Evolutionary conservation across 148 eudicot genomes (phyloP), one percentile per base, ranked within the genome.

Genomic region (Fagopyrum homotropicum): DNA sequence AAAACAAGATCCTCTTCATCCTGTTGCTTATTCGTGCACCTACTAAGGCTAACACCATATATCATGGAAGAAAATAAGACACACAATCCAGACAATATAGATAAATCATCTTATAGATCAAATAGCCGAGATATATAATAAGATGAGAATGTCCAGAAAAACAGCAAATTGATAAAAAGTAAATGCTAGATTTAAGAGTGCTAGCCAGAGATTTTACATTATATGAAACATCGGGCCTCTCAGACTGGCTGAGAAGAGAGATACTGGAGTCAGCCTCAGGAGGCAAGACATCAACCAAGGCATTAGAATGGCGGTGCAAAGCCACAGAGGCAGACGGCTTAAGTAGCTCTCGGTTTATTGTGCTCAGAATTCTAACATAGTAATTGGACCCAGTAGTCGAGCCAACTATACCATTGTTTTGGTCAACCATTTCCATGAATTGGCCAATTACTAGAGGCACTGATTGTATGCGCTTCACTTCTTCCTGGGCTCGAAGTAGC

Each of bases 211-310:
- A 73, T 78, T 87, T 84, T 66, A 92, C 98, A 81, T 78, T 87
- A 49, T 93, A 93, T 26, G 89, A 73, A 51, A 93, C 98, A 78
- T 93, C 98, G 15, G 98, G 98, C 85, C 89, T 93, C 88, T 93
- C 98, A 2, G 98, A 86, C 61, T 93, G 98, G 78, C 92, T 89
- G n/a, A 93, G 81, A 14, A 93, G 83, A 47, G 96, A 90, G 1
- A 93, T 93, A 78, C 98, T 93, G 2, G 98, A 93, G 80, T 93
- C 98, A 3, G 98, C 98, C 76, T 93, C 98, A 0, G 98, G 98
- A 7, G 96, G 96, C 81, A 93, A 75, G n/a, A 93, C 96, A 80
- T 93, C 98, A 9, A 91, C 96, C 11, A 93, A 86, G 16, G 98
- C 93, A 79, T 93, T 93, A 5, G 93, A 89, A 72, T 93, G 96